These are phyloP conservation scores for Boletus mariae DNA, from an alignment of 1,284 basidiomycete species.

Conservation along the genomic window DNA sequence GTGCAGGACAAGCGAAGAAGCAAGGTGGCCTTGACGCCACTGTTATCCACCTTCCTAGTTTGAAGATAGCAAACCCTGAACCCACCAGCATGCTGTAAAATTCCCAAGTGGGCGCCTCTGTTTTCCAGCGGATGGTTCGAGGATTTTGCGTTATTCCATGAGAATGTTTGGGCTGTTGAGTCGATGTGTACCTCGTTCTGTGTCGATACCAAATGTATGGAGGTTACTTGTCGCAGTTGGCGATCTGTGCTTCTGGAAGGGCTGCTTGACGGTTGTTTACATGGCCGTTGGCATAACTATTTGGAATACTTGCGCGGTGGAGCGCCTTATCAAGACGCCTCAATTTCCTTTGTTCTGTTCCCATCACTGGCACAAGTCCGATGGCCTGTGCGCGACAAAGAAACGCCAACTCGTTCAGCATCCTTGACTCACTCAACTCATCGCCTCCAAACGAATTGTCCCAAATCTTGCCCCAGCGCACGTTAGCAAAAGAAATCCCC, in stretches of 20 bases:
- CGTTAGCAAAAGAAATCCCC: neutral
- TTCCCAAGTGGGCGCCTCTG: neutral
- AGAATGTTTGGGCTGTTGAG: neutral
- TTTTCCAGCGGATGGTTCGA: neutral
- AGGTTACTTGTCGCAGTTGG: neutral
- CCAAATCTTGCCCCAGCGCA: neutral
- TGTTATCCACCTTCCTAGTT: neutral
- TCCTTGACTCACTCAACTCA: neutral
- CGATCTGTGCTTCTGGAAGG: neutral
- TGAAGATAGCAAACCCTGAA: conserved; percentile 8
- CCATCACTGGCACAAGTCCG: neutral
- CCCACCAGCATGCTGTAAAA: neutral
- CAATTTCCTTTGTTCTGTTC: neutral
- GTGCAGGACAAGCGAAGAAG: conserved; percentile 21
- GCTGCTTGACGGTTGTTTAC: conserved; percentile 24
- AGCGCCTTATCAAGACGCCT: neutral
- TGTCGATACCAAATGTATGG: neutral
- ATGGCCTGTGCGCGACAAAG: conserved; percentile 6
- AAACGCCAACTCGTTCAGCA: conserved; percentile 6
- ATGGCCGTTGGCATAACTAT: neutral
- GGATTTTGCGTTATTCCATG: neutral
- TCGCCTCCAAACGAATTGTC: neutral
- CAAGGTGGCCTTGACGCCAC: conserved; percentile 12
- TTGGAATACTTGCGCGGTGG: too few relatives aligned
- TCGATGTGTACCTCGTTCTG: conserved; percentile 1